phyloP scores from a whole-genome alignment of 495 filamentous ascomycete genomes.

The Usnea hakonensis region DNA sequence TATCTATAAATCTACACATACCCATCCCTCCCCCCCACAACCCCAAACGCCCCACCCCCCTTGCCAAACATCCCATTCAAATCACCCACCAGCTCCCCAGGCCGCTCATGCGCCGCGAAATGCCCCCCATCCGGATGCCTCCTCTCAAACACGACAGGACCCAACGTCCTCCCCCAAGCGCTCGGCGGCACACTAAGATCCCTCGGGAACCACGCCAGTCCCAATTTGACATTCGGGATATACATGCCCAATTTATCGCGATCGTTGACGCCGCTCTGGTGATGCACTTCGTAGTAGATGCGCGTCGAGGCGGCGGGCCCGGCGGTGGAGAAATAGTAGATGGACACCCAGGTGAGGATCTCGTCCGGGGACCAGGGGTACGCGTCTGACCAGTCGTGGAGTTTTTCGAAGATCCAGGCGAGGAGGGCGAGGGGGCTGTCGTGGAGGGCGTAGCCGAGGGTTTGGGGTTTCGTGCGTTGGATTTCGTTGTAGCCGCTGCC shows the following conservation, averaged over 20 bases:
- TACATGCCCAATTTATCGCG: slow-evolving; percentile 22
- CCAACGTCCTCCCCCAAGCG: slow-evolving; percentile 43
- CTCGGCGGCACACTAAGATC: slow-evolving; percentile 46
- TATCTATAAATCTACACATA: slow-evolving; percentile 14
- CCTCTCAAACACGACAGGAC: slow-evolving; percentile 48
- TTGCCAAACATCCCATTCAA: slow-evolving; percentile 49
- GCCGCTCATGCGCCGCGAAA: slow-evolving; percentile 54
- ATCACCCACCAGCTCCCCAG: slow-evolving; percentile 47
- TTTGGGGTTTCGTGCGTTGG: slow-evolving; percentile 60
- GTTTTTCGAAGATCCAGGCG: slow-evolving; percentile 65
- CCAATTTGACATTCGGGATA: slow-evolving; percentile 44
- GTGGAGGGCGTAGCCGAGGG: slow-evolving; percentile 47
- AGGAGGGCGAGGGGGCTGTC: slow-evolving; percentile 56
- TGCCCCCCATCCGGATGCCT: slow-evolving; percentile 50
- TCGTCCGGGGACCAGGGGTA: slow-evolving; percentile 65
- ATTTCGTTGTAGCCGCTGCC: slow-evolving; percentile 50
- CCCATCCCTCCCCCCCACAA: slow-evolving; percentile 30
- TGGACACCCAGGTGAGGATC: slow-evolving; percentile 56
- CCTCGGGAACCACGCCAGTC: slow-evolving; percentile 43
- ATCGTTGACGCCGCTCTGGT: slow-evolving; percentile 1
- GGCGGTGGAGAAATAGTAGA: slow-evolving; percentile 53
- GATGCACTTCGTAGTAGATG: slow-evolving; percentile 51
- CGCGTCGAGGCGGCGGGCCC: slow-evolving; percentile 48
- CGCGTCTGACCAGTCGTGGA: slow-evolving; percentile 58
- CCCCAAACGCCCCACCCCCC: slow-evolving; percentile 34